Base-by-base conservation (phyloP, 805 yeast genomes). In the Schizosaccharomyces japonicus region DNA sequence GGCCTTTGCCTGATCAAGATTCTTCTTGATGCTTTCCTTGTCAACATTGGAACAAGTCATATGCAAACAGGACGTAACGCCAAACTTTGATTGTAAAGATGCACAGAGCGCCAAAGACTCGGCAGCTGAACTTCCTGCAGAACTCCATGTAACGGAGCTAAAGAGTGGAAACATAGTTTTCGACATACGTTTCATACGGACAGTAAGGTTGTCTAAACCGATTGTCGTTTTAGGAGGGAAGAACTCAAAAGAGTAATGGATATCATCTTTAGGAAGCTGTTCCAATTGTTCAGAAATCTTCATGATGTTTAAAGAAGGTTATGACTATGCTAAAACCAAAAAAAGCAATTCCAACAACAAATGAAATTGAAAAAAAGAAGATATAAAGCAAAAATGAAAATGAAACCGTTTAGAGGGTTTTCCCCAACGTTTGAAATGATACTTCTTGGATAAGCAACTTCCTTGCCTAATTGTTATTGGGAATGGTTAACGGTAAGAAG, bases 131-230 rank as follows among this genome's bases (percentile, higher is more conserved):
- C 93, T 76, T 2, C 98, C 98, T 36, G 96, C 96, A 4, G 98
- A 96, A 30, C 96, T 98, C 95, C 96, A 90, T 0, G 99, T 90
- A 11, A 90, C 79, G 2, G 94, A 82, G 48, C 87, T 77, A 59
- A 90, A 92, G 13, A 78, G 65, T 2, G 96, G 96, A 49, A 84
- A 85, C 52, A 90, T 64, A 2, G 79, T 78, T 15, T 17, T n/a
- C 52, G 81, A 75, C 85, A 90, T 78, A 57, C 99, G 76, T 56
- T 74, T 75, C 63, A 90, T 73, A 62, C 99, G 78, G 3, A 25
- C 19, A 39, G 32, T 27, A 13, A 48, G 42, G 31, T 21, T 30
- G 11, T 23, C 40, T 56, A 67, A 27, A 51, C 65, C 70, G 2
- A 75, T 66, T 57, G 80, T 85, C 0, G 98, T 90, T 62, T 90